Evolutionary conservation across 2,329 filamentous ascomycete species (phyloP).

Genomic region (Exophiala sp.): DNA sequence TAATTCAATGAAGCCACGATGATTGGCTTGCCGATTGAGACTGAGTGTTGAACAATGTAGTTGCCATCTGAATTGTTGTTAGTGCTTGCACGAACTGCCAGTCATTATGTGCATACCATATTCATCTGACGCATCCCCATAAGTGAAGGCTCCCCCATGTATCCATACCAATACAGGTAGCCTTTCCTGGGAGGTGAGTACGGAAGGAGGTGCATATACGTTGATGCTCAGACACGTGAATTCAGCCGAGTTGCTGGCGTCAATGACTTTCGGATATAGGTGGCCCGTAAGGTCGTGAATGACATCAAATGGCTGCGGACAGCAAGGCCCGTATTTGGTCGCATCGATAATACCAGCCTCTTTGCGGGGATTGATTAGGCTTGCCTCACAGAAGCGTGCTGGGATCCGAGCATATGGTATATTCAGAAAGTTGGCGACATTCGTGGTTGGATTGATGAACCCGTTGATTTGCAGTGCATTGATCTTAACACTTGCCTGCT

Average conservation of each 20-base stretch:
- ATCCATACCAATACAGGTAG: constrained; percentile 9
- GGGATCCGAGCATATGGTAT: constrained; percentile 7
- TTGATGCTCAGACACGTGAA: constrained; percentile 8
- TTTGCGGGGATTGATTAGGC: not conserved
- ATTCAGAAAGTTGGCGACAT: constrained; percentile 4
- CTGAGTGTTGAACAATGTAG: constrained; percentile 1
- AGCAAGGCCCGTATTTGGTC: constrained; percentile 3
- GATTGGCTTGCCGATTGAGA: constrained; percentile 33
- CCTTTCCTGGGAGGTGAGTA: not conserved
- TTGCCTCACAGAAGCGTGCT: constrained; percentile 4
- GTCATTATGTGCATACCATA: constrained; percentile 33
- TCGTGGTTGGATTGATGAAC: too few relatives aligned
- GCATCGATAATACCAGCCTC: constrained; percentile 1
- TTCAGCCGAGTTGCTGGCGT: not conserved
- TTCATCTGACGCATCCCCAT: constrained; percentile 25
- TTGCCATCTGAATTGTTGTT: constrained; percentile 1
- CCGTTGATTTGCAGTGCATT: too few relatives aligned
- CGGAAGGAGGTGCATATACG: constrained; percentile 25
- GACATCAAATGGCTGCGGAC: constrained; percentile 66
- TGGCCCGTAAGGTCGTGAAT: constrained; percentile 73
- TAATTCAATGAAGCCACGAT: constrained; percentile 33
- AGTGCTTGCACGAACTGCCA: not conserved
- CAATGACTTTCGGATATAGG: constrained; percentile 31
- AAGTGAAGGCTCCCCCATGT: constrained; percentile 21
- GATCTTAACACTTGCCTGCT: too few relatives aligned